Conservation (phyloP, 139 green algal genomes). For the Coelastrella sp. region DNA sequence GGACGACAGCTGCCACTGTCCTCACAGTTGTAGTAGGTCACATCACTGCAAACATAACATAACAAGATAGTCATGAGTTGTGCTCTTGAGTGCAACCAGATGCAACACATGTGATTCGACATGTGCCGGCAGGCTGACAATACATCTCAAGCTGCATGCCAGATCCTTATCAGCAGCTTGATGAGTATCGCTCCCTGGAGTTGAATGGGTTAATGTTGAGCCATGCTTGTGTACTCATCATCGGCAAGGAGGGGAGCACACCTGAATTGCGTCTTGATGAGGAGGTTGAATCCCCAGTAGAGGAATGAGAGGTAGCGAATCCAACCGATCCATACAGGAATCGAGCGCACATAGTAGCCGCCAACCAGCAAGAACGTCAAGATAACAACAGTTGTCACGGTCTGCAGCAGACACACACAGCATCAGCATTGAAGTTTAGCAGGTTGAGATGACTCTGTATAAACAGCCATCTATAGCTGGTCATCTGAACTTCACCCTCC, state of each 20-base stretch:
- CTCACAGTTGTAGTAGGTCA: slow-evolving; percentile 40
- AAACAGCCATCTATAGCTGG: neutral
- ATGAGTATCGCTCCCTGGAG: neutral
- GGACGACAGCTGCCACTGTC: neutral
- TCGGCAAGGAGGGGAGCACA: neutral
- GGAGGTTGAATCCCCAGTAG: slow-evolving; percentile 78
- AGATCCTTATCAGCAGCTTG: too few relatives aligned
- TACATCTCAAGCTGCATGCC: too few relatives aligned
- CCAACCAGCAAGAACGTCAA: slow-evolving; percentile 64
- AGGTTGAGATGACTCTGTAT: neutral
- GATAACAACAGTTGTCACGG: slow-evolving; percentile 76
- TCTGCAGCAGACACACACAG: slow-evolving; percentile 36
- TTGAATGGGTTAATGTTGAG: neutral
- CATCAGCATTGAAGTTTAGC: neutral
- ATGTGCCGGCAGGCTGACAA: too few relatives aligned
- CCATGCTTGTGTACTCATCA: too few relatives aligned
- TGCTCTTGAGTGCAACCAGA: too few relatives aligned
- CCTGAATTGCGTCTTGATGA: slow-evolving; percentile 61
- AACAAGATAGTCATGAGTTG: too few relatives aligned
- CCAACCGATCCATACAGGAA: slow-evolving; percentile 53
- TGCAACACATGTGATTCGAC: too few relatives aligned
- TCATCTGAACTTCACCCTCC: too few relatives aligned
- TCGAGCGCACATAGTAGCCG: slow-evolving; percentile 72
- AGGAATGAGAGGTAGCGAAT: slow-evolving; percentile 68
- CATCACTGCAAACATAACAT: slow-evolving; percentile 39